Conservation (phyloP, 345 rosid species). For the Eucalyptus regnans region DNA sequence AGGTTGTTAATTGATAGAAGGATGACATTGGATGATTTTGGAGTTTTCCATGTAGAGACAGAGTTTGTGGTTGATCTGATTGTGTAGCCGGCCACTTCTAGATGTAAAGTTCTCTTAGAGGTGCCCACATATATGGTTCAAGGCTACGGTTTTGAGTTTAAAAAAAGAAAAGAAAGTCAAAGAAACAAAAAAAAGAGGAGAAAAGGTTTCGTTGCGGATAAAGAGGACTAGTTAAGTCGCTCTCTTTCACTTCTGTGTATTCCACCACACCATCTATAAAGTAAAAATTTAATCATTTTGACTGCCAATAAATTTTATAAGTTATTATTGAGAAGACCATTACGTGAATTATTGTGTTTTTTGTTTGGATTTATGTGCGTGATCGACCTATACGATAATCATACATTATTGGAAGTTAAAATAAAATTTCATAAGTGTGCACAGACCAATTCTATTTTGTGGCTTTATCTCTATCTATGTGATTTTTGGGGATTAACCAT, state of each 20-base stretch:
- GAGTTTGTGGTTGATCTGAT: not conserved
- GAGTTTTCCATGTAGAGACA: not conserved
- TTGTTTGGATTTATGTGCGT: not conserved
- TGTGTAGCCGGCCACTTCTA: not conserved
- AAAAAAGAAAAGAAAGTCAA: not conserved
- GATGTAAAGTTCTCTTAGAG: not conserved
- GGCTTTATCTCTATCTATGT: not conserved
- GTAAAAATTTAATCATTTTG: not conserved
- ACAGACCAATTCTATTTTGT: not conserved
- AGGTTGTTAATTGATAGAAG: not conserved
- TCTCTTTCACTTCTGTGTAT: not conserved
- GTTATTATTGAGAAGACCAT: not conserved
- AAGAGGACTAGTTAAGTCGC: not conserved
- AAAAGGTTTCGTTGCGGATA: not conserved
- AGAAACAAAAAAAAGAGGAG: not conserved
- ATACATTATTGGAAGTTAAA: not conserved
- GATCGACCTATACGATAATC: not conserved
- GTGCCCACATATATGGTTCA: not conserved
- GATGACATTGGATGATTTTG: not conserved
- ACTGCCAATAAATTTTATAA: not conserved
- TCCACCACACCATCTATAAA: not conserved
- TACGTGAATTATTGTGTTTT: not conserved
- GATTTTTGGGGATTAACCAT: not conserved
- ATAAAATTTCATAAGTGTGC: not conserved
- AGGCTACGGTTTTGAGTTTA: not conserved